These are phyloP conservation scores for Phytopythium cucurbitacearum DNA, from an alignment of 352 stramenopile species.

Conservation along the genomic window DNA sequence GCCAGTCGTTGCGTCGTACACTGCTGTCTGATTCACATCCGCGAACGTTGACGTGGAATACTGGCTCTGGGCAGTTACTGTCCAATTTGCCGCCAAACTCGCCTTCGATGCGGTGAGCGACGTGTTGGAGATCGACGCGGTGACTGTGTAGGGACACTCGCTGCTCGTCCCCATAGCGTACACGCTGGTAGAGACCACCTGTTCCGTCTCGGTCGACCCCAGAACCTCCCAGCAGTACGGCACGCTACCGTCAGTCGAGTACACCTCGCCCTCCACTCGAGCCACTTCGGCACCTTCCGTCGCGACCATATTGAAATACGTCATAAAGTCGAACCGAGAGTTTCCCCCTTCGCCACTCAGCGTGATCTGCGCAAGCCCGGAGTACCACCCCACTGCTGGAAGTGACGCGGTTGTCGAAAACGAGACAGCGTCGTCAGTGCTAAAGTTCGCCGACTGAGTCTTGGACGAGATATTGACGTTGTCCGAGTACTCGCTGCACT, in stretches of 20 bases:
- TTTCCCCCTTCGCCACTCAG: constrained; percentile 21
- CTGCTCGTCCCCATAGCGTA: constrained; percentile 21
- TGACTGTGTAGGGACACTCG: constrained; percentile 43
- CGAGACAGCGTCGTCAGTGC: constrained; percentile 10
- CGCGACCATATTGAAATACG: constrained; percentile 48
- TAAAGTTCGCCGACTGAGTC: constrained; percentile 30
- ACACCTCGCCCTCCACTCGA: constrained; percentile 18
- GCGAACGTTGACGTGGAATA: constrained; percentile 17
- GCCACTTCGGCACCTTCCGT: constrained; percentile 17
- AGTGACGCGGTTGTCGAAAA: constrained; percentile 33
- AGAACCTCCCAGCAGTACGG: constrained; percentile 51
- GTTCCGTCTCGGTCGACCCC: constrained; percentile 12
- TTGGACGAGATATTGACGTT: constrained; percentile 17
- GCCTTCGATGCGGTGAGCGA: constrained; percentile 12
- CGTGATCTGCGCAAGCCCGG: constrained; percentile 40
- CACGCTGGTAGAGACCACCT: constrained; percentile 24
- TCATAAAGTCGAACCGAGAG: constrained; percentile 43
- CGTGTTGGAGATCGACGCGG: constrained; percentile 20
- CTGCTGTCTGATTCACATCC: constrained; percentile 24
- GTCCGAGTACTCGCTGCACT: constrained; percentile 44
- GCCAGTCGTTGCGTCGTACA: constrained; percentile 25
- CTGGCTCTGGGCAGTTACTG: constrained; percentile 15
- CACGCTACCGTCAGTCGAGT: constrained; percentile 17
- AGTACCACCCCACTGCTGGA: constrained; percentile 25
- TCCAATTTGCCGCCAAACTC: constrained; percentile 22